Evolutionary conservation across 345 rosid species (phyloP).

Genomic region (Salix dunnii): DNA sequence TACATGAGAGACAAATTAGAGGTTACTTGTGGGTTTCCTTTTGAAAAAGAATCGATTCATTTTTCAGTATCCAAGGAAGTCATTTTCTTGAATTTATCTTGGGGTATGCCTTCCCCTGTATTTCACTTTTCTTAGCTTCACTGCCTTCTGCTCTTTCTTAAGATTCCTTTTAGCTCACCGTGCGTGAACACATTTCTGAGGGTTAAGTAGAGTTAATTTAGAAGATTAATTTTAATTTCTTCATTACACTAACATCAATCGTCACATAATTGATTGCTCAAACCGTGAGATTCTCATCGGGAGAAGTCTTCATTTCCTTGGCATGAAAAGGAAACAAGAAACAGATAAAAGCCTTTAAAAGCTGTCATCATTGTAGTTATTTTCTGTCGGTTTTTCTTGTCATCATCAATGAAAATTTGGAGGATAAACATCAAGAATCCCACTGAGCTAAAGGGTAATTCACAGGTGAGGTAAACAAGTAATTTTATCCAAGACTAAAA

Average conservation of each 20-base stretch:
- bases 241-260: not conserved
- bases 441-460: not conserved
- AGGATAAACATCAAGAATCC: not conserved
- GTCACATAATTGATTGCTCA: not conserved
- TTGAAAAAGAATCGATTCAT: not conserved
- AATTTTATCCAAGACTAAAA: no score
- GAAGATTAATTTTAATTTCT: not conserved
- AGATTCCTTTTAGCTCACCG: not conserved
- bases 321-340: not conserved
- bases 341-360: not conserved
- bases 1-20: not conserved
- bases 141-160: not conserved
- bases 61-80: not conserved
- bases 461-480: not conserved
- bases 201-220: not conserved
- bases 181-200: not conserved
- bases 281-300: not conserved
- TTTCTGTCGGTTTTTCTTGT: no score
- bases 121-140: not conserved
- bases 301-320: not conserved
- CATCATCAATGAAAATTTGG: not conserved
- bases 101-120: not conserved
- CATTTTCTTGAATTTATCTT: not conserved
- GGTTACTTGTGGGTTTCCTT: conserved; percentile 1
- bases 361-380: not conserved